Evolutionary conservation across 2,329 filamentous ascomycete species (phyloP), one percentile per base, ranked within the genome.

Genomic region (Fusarium staphyleae): DNA sequence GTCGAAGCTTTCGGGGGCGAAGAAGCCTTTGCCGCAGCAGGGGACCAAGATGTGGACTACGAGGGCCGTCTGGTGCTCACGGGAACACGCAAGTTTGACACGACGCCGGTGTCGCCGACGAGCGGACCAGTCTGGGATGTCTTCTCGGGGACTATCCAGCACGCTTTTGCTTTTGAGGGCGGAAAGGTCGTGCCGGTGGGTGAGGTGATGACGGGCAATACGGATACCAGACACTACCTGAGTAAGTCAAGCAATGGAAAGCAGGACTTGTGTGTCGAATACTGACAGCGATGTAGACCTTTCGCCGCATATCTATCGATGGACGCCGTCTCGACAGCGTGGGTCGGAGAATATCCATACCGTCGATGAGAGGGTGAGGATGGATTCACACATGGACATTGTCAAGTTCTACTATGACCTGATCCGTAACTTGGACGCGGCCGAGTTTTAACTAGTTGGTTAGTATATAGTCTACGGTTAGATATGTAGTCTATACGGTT

Each of bases 31-130:
- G 26, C 30, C 3, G 33, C 14, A 3, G 22, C 28, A 3, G 10
- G 41, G 8, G 24, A 42, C 15, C 14, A 19, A 7, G 52, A 43
- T 2, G 52, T 65, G 7, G 56, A 71, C 47, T 69, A 70, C 28
- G 60, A 71, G 5, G 78, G 81, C 50, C 76, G 69, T 4, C 73
- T 87, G 8, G 69, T 67, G 5, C 65, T 76, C 2, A 60, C 65
- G 10, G 56, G 60, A 5, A 19, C 41, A 1, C 65, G 75, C 11
- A 57, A 59, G 2, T 75, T 84, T 1, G 76, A 84, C 42, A 77
- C 81, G 0, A 82, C 85, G 0, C 84, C 85, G 3, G 74, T 87
- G 1, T 82, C 85, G 0, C 82, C 85, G 0, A 83, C 81, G 0
- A 70, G 73, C 3, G 73, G 75, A 1, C 69, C 75, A 1, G 55